These are phyloP conservation scores for Nicotiana benthamiana DNA, from an alignment of 257 asterid genomes.

Conservation along the genomic window DNA sequence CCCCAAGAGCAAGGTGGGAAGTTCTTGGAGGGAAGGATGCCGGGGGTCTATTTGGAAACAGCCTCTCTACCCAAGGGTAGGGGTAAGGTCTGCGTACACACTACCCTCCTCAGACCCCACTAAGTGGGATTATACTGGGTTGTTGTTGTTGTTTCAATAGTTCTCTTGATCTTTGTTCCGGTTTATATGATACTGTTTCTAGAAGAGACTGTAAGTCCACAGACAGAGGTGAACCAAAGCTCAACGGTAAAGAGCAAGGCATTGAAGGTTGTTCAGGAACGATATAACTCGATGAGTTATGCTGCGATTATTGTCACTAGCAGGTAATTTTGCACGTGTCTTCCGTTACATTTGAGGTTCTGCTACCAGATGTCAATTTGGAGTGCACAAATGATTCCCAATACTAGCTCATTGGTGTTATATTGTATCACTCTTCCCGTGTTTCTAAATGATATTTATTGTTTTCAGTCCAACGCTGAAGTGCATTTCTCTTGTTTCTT, in stretches of 20 bases:
- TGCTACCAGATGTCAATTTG: neutral
- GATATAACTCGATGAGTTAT: conserved; percentile 59
- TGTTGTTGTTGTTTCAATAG: conserved; percentile 81
- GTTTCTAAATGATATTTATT: conserved; percentile 6
- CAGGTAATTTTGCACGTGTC: conserved; percentile 36
- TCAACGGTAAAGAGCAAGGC: conserved; percentile 38
- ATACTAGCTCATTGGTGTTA: neutral
- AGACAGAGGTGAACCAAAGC: conserved; percentile 21
- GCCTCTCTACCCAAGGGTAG: too few relatives aligned
- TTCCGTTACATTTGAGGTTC: neutral
- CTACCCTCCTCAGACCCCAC: too few relatives aligned
- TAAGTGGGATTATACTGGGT: too few relatives aligned
- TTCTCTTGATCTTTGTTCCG: conserved; percentile 53
- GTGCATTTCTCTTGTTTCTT: conserved; percentile 59
- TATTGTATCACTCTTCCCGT: neutral
- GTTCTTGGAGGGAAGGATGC: too few relatives aligned
- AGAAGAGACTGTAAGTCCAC: conserved; percentile 53
- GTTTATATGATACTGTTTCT: conserved; percentile 60
- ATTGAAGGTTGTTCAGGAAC: conserved; percentile 38
- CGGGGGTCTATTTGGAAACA: too few relatives aligned
- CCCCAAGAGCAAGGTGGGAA: too few relatives aligned
- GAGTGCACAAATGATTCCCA: neutral
- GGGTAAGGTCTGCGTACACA: too few relatives aligned
- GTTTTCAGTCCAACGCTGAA: conserved; percentile 60
- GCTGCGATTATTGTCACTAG: conserved; percentile 54